Evolutionary conservation across 225 moss, liverwort and hornwort genomes (phyloP).

Genomic region (Physcomitrium patens): DNA sequence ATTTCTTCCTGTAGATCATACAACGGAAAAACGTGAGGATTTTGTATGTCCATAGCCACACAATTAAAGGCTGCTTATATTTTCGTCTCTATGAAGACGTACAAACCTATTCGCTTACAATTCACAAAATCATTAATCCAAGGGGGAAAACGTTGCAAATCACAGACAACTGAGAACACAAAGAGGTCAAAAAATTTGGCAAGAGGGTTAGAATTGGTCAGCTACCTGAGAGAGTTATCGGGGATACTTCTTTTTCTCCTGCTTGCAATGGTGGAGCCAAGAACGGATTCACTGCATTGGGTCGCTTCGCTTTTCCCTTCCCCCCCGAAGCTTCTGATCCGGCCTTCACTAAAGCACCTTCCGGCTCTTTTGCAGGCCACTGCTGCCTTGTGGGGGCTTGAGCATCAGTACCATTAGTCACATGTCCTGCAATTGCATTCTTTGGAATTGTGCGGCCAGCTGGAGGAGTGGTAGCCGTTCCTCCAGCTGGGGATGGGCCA

Average conservation of each 20-base stretch:
- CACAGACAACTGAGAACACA: constrained; percentile 4
- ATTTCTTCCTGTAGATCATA: constrained; percentile 37
- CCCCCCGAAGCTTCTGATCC: constrained; percentile 59
- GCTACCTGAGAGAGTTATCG: constrained; percentile 50
- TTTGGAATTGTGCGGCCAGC: constrained; percentile 47
- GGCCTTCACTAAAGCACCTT: constrained; percentile 48
- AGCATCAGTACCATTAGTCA: constrained; percentile 41
- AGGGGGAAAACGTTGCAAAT: not conserved
- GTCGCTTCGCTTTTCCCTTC: constrained; percentile 85
- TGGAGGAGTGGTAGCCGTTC: constrained; percentile 19
- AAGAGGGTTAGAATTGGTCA: not conserved
- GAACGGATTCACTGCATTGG: constrained; percentile 71
- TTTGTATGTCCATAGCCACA: not conserved
- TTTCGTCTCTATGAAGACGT: not conserved
- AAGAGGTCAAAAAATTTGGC: not conserved
- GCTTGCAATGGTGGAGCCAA: constrained; percentile 72
- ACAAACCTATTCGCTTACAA: not conserved
- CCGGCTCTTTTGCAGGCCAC: constrained; percentile 89
- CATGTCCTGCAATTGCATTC: constrained; percentile 43
- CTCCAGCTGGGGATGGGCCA: constrained; percentile 36
- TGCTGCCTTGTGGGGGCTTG: constrained; percentile 70
- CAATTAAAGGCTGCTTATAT: not conserved
- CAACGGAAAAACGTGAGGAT: constrained; percentile 8
- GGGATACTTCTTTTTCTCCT: constrained; percentile 72
- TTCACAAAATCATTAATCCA: too few species aligned